Percentiles rank a stretch among this genome's conserved stretches.
phyloP scores from a whole-genome alignment of 208 protist genomes.

The Phytomonas francai region DNA sequence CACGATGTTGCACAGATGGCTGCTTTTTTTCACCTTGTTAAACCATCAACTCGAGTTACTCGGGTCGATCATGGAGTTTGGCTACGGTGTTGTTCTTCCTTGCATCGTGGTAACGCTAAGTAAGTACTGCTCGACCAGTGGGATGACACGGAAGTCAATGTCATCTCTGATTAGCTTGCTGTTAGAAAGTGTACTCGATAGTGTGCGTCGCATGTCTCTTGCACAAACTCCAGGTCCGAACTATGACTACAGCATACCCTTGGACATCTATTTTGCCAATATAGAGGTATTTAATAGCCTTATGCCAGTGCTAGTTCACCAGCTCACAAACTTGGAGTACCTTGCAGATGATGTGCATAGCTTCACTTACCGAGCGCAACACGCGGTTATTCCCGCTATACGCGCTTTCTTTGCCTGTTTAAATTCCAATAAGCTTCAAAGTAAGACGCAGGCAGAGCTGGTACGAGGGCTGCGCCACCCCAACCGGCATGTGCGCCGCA shows the following conservation, averaged over 20 bases:
- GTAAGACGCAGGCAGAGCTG: constrained; percentile 79
- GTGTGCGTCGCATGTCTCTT: constrained; percentile 53
- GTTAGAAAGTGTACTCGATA: constrained; percentile 65
- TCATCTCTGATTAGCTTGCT: constrained; percentile 43
- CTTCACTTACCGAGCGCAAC: constrained; percentile 64
- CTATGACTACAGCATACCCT: constrained; percentile 65
- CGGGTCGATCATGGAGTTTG: constrained; percentile 74
- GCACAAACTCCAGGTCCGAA: constrained; percentile 69
- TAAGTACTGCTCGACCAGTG: constrained; percentile 41
- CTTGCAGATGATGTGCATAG: constrained; percentile 51
- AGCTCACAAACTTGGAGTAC: constrained; percentile 68
- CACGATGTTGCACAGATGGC: constrained; percentile 54
- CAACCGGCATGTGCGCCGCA: constrained; percentile 53
- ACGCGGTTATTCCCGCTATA: constrained; percentile 67
- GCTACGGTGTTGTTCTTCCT: constrained; percentile 49
- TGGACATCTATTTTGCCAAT: constrained; percentile 64
- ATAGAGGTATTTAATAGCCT: constrained; percentile 72
- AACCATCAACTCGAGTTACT: constrained; percentile 73
- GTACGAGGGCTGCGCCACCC: constrained; percentile 68
- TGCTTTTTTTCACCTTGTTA: constrained; percentile 73
- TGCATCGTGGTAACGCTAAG: constrained; percentile 57
- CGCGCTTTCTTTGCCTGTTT: constrained; percentile 72
- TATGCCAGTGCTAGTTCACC: constrained; percentile 77
- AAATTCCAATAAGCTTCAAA: constrained; percentile 65
- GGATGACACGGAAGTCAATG: constrained; percentile 17